phyloP scores from a whole-genome alignment of 768 basidiomycete genomes.

The Termitomyces sp. region DNA sequence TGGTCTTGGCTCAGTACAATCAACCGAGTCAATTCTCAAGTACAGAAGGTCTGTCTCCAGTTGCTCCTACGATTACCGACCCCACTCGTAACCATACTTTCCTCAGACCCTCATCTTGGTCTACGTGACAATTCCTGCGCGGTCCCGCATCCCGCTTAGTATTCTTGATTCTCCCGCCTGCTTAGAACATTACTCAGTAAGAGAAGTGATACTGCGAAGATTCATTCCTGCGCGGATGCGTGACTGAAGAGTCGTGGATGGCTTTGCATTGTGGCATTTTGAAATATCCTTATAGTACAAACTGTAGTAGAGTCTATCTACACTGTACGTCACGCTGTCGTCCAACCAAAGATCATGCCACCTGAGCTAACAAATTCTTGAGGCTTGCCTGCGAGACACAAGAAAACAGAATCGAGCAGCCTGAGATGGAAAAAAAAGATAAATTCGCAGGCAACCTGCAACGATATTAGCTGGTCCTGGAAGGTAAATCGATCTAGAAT shows the following conservation, averaged over 20 bases:
- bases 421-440: slow-evolving; percentile 3
- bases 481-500: slow-evolving; percentile 4
- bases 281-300: slow-evolving; percentile 6
- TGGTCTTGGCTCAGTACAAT: slow-evolving; percentile 98
- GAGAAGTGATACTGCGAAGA: slow-evolving; percentile 78
- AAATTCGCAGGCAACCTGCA: slow-evolving; percentile 8
- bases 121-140: slow-evolving; percentile 90
- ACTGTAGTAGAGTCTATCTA: slow-evolving; percentile 5
- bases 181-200: slow-evolving; percentile 69
- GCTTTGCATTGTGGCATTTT: slow-evolving; percentile 4
- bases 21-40: slow-evolving; percentile 93
- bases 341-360: not conserved
- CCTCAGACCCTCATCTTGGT: slow-evolving; percentile 80
- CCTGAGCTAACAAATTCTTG: not conserved
- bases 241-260: slow-evolving; percentile 39
- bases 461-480: slow-evolving; percentile 6
- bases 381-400: slow-evolving; percentile 5
- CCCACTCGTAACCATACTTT: not conserved
- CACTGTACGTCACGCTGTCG: not conserved
- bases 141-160: slow-evolving; percentile 43
- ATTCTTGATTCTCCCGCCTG: slow-evolving; percentile 67
- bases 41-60: slow-evolving; percentile 73
- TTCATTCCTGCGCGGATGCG: slow-evolving; percentile 94
- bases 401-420: not conserved
- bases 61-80: not conserved